Evolutionary conservation across 1,284 basidiomycete species (phyloP), one percentile per base, ranked within the genome.

Genomic region (Naganishia sp.): DNA sequence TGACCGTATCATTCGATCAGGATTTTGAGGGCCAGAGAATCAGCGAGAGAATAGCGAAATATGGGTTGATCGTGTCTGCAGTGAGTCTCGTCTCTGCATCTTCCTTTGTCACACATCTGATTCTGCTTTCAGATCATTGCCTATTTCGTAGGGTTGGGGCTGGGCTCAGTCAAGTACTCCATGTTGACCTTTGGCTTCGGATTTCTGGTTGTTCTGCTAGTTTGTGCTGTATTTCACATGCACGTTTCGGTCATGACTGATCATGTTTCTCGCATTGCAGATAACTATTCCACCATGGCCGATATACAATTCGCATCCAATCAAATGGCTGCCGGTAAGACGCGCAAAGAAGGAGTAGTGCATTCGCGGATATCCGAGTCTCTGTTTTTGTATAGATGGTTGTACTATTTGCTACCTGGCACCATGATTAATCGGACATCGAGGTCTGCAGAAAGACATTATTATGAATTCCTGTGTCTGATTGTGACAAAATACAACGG

Each of bases 231-330:
- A 9, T 39, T 39, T 13, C 36, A 9, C 1, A 13, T 39, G 36
- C 36, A 39, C 36, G 7, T 10, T 39, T 39, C 36, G 36, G 36
- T 39, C 7, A 39, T 39, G 10, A 39, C 36, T 39, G 7, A 39
- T 13, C 6, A 39, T 39, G 36, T 7, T 39, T 39, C 11, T 23
- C 21, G 6, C 44, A 18, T 7, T 1, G n/a, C 55, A 68, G 68
- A 48, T 61, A 23, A 49, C 64, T 10, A 60, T 68, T 21, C 68
- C 68, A 6, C 68, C 63, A 33, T 68, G 68, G 68, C 68, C 68
- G 4, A 36, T 68, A 11, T 68, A 66, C 53, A 63, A 60, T 28
- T 54, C 55, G 31, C 64, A 68, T 60, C 64, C 64, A 42, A 52
- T 63, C 55, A 66, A 64, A 18, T 70, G 66, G 66, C 33, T 67